A percentile compares a stretch with the other conserved stretches of the same genome.
Evolutionary conservation across 1,284 basidiomycete genomes (phyloP).

Genomic region (Leccinum subspadiceum): DNA sequence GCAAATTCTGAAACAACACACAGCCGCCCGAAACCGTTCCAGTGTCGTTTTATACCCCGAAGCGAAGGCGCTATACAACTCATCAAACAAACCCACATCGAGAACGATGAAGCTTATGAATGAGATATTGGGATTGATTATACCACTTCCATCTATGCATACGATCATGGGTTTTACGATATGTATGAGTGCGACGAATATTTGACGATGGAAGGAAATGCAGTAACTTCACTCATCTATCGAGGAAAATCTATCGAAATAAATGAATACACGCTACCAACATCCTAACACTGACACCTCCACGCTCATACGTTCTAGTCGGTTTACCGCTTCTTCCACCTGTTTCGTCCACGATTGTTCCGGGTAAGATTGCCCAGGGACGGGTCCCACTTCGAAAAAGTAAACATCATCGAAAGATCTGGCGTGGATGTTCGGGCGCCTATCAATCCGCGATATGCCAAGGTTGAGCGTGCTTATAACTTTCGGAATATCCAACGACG

Average conservation of each 20-base stretch:
- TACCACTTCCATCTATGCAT: neutral
- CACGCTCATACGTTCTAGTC: slow-evolving; percentile 10
- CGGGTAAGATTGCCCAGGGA: slow-evolving; percentile 9
- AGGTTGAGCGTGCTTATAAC: slow-evolving; percentile 26
- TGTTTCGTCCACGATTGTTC: slow-evolving; percentile 19
- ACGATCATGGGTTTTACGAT: neutral
- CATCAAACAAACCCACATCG: slow-evolving; percentile 13
- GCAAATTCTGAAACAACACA: slow-evolving; percentile 23
- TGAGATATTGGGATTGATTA: neutral
- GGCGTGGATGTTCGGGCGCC: slow-evolving; percentile 51
- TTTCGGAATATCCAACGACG: slow-evolving; percentile 14
- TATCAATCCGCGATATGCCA: slow-evolving; percentile 51
- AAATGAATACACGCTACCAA: slow-evolving; percentile 36
- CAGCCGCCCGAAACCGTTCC: slow-evolving; percentile 45
- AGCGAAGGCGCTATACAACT: slow-evolving; percentile 30
- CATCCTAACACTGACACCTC: slow-evolving; percentile 39
- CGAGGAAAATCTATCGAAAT: neutral
- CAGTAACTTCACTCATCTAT: neutral
- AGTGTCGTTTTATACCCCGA: slow-evolving; percentile 41
- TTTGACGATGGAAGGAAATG: neutral
- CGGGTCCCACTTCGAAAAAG: slow-evolving; percentile 48
- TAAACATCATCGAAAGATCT: slow-evolving; percentile 60
- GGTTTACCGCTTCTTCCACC: slow-evolving; percentile 21
- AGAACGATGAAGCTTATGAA: neutral
- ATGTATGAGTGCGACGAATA: neutral